phyloP scores from a whole-genome alignment of 176 grass and related monocot species.

The Eleusine coracana region DNA sequence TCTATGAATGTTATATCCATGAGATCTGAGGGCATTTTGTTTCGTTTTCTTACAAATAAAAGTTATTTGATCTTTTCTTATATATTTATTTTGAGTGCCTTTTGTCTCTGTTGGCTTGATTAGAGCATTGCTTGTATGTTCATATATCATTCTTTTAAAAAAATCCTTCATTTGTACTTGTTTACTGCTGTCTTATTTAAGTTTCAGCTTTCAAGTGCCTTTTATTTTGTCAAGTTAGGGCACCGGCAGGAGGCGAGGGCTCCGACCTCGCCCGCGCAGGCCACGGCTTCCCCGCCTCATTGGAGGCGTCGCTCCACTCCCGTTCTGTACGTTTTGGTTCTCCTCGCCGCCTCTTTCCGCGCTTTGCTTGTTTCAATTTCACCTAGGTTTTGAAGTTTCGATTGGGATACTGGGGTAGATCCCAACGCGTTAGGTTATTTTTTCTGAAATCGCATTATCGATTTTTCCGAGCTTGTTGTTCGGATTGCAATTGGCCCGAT shows the following conservation, averaged over 20 bases:
- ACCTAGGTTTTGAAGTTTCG: not conserved
- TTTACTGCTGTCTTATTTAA: not conserved
- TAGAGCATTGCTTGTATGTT: not conserved
- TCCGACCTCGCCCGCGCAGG: too few relatives aligned
- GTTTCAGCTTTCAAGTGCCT: not conserved
- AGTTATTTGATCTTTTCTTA: not conserved
- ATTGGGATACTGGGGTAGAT: not conserved
- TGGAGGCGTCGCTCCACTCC: not conserved
- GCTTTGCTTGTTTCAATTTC: not conserved
- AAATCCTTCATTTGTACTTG: not conserved
- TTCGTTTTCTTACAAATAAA: not conserved
- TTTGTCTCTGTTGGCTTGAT: conserved; percentile 11
- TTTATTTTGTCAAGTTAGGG: not conserved
- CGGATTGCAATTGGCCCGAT: conserved; percentile 37
- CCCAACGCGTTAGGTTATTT: not conserved
- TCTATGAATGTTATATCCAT: conserved; percentile 17
- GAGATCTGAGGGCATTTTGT: conserved; percentile 16
- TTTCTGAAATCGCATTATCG: not conserved
- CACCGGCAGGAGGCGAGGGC: too few relatives aligned
- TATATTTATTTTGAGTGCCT: conserved; percentile 17
- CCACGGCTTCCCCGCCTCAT: not conserved
- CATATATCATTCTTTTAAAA: not conserved
- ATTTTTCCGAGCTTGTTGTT: not conserved
- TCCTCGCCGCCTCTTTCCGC: not conserved
- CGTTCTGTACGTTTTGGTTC: not conserved